These are phyloP conservation scores for Boletus vinaceobasis DNA, from an alignment of 768 basidiomycete genomes.

Conservation along the genomic window DNA sequence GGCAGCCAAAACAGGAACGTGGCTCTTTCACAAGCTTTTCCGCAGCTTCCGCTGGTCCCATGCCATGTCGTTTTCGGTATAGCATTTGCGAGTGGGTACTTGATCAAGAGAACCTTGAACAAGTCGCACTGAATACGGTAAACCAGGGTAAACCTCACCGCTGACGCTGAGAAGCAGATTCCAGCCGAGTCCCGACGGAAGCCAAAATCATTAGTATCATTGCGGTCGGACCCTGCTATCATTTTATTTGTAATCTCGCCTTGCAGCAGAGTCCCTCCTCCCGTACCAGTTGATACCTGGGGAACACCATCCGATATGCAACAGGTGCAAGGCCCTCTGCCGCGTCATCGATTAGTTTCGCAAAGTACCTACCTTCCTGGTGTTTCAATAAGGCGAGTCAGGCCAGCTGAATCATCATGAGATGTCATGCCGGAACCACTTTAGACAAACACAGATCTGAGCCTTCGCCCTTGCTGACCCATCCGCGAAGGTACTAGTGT, in stretches of 20 bases:
- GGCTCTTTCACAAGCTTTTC: background rate
- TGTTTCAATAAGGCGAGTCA: background rate
- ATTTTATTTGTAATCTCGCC: background rate
- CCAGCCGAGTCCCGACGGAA: background rate
- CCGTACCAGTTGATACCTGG: background rate
- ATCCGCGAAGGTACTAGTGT: background rate
- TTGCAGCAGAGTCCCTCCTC: background rate
- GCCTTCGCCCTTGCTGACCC: background rate
- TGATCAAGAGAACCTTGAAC: background rate
- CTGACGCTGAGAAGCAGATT: slow-evolving; percentile 1
- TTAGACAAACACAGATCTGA: slow-evolving; percentile 3
- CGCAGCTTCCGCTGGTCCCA: slow-evolving; percentile 7
- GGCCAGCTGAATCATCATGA: background rate
- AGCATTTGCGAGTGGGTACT: background rate
- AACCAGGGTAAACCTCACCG: background rate
- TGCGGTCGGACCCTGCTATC: too few relatives aligned
- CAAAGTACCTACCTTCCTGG: background rate
- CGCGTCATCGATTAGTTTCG: background rate
- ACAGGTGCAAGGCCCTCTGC: background rate
- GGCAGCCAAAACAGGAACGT: background rate
- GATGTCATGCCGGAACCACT: background rate
- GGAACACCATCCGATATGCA: slow-evolving; percentile 7
- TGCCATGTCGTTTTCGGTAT: background rate
- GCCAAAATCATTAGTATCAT: background rate
- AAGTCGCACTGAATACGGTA: background rate